Percentiles rank a stretch among this genome's conserved stretches.
Evolutionary conservation across 805 yeast species (phyloP).

Genomic region (Ogataea saltuana): DNA sequence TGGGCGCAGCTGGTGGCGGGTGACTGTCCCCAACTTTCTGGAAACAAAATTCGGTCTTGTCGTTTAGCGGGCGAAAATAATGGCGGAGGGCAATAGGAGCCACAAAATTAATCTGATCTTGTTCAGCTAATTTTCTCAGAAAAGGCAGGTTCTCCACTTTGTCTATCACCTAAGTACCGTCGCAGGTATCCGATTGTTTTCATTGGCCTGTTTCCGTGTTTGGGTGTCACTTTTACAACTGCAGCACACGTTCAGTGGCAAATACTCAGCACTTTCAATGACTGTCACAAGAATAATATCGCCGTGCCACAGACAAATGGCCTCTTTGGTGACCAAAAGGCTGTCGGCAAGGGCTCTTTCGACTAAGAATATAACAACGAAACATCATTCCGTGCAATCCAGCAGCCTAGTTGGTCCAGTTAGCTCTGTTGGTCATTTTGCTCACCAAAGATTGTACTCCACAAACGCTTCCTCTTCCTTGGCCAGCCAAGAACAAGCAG

Average conservation of each 20-base stretch:
- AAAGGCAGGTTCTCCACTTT: too few species aligned
- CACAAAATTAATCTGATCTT: background rate
- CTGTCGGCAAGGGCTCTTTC: too few species aligned
- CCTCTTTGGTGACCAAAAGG: background rate
- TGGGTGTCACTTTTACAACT: background rate
- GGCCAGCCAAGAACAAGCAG: conserved; percentile 77
- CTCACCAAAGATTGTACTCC: background rate
- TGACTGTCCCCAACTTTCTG: background rate
- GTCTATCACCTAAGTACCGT: too few species aligned
- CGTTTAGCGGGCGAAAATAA: conserved; percentile 2
- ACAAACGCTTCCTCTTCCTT: conserved; percentile 36
- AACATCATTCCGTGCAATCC: too few species aligned
- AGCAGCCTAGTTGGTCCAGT: too few species aligned
- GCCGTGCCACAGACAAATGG: conserved; percentile 3
- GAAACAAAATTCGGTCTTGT: conserved; percentile 1
- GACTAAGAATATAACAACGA: too few species aligned
- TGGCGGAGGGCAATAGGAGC: background rate
- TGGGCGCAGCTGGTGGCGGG: background rate
- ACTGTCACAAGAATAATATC: conserved; percentile 3
- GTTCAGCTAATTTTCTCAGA: too few species aligned
- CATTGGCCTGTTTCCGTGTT: background rate
- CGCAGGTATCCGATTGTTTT: too few species aligned
- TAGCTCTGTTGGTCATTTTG: background rate
- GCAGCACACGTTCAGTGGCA: background rate
- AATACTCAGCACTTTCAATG: background rate